Conservation (phyloP, 768 basidiomycete species). For the Cystobasidium ongulense region DNA sequence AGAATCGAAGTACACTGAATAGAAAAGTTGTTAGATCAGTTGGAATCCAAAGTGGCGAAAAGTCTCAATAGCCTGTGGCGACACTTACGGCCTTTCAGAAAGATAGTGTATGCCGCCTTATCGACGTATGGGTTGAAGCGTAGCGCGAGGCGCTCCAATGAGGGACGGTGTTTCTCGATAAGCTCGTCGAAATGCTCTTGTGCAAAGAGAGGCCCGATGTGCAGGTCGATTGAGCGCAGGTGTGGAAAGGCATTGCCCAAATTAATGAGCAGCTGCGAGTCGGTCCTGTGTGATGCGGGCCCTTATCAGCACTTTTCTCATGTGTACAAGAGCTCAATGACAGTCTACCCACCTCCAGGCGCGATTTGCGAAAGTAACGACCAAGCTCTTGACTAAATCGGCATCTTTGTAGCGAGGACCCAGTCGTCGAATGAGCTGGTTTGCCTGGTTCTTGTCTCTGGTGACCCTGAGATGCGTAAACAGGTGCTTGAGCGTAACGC, state of each 20-base stretch:
- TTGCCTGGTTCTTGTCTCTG: slow-evolving; percentile 51
- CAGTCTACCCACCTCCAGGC: slow-evolving; percentile 37
- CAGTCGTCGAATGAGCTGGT: slow-evolving; percentile 56
- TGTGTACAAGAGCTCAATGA: not conserved
- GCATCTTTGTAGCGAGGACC: slow-evolving; percentile 38
- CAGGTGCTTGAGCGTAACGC: slow-evolving; percentile 55
- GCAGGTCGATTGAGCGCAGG: slow-evolving; percentile 54
- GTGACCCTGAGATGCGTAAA: slow-evolving; percentile 56
- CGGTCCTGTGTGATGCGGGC: slow-evolving; percentile 29
- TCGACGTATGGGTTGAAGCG: slow-evolving; percentile 65
- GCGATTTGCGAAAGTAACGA: not conserved
- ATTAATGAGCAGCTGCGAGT: slow-evolving; percentile 40
- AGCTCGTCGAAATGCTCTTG: slow-evolving; percentile 75
- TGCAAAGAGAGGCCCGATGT: slow-evolving; percentile 68
- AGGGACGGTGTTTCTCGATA: slow-evolving; percentile 51
- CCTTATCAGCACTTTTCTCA: not conserved
- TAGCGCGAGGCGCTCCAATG: slow-evolving; percentile 55
- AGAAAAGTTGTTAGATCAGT: not conserved
- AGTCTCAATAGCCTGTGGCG: not conserved
- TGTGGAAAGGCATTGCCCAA: slow-evolving; percentile 56
- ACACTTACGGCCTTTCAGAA: slow-evolving; percentile 23
- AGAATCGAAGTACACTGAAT: slow-evolving; percentile 62
- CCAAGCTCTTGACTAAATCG: not conserved
- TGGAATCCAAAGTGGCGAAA: not conserved
- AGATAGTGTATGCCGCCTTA: slow-evolving; percentile 28